Evolutionary conservation across 208 protist genomes (phyloP), one percentile per base, ranked within the genome.

Genomic region (Zelonia costaricensis): DNA sequence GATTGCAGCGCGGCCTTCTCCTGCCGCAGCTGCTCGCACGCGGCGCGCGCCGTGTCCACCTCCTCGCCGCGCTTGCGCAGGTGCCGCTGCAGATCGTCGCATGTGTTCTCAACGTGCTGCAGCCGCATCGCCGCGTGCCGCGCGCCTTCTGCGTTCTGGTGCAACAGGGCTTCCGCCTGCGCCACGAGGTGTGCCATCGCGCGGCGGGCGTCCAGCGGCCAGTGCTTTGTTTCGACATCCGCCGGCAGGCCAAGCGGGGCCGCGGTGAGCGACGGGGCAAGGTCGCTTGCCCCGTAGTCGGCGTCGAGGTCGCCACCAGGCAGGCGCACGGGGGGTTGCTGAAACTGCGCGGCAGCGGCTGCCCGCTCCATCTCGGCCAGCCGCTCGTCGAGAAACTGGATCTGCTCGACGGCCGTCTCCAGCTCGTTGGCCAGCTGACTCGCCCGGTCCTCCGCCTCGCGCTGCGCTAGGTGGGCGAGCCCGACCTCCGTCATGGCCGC

Each of bases 371-470:
- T 84, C 47, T 89, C 84, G 1, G 79, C 84, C 13, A 94, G 62
- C 20, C 83, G 80, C 35, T 73, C 74, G 44, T 94, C 88, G n/a
- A 94, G 58, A 0, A 74, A 59, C 48, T 87, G 78, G 65, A 94
- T 94, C 40, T 87, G 79, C 47, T 81, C 76, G 27, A 89, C 78
- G 27, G 88, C 88, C 1, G 76, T 74, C 38, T 86, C 74, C 15
- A 94, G 68, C 45, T 91, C 88, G 23, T 62, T 75, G 0, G 69
- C 62, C 13, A 91, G 63, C 59, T 80, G 82, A 27, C 61, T 57
- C 2, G 84, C 77, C 4, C 80, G 68, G 30, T 74, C 73, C 53
- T 94, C 88, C 16, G 84, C 84, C 63, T 92, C 83, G 15, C 81
- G 73, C 57, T 82, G 82, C 27, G 75, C 74, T 0, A 87, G 23